A percentile compares a stretch with the other conserved stretches of the same genome.
Evolutionary conservation across 1,284 basidiomycete genomes (phyloP).

Genomic region (Sporisorium scitamineum): DNA sequence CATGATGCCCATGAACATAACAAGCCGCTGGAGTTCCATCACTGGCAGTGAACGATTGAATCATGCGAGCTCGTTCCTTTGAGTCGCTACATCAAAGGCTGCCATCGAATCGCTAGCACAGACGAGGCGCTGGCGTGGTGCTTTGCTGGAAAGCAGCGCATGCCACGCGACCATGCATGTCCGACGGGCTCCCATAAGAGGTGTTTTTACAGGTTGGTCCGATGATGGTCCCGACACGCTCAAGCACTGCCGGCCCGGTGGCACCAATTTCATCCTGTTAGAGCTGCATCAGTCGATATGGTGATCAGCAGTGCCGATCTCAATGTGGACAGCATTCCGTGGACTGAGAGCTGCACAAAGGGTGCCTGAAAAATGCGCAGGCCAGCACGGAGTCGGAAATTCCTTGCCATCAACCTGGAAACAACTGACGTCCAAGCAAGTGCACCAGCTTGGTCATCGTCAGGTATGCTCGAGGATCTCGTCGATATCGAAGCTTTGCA

Average conservation of each 20-base stretch:
- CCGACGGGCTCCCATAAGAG: background rate
- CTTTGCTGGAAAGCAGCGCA: background rate
- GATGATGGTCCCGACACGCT: background rate
- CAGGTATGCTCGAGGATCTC: background rate
- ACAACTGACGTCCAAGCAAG: background rate
- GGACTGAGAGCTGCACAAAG: constrained; percentile 13
- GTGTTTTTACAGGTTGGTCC: background rate
- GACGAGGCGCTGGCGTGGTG: background rate
- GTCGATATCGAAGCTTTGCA: background rate
- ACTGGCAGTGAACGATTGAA: background rate
- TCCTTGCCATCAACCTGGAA: background rate
- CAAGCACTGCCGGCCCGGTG: background rate
- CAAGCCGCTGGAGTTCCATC: background rate
- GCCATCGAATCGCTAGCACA: background rate
- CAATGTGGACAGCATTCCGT: constrained; percentile 23
- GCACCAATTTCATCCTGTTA: background rate
- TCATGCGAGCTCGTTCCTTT: background rate
- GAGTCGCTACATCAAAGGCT: too few species aligned
- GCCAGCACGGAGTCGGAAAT: background rate
- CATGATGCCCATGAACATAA: too few species aligned
- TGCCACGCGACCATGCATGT: background rate
- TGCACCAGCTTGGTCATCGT: constrained; percentile 2
- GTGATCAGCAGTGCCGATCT: background rate
- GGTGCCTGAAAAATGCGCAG: background rate
- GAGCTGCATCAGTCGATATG: background rate